Base-by-base conservation (phyloP, 2,329 filamentous ascomycete species). In the Ophiostoma himal-ulmi region DNA sequence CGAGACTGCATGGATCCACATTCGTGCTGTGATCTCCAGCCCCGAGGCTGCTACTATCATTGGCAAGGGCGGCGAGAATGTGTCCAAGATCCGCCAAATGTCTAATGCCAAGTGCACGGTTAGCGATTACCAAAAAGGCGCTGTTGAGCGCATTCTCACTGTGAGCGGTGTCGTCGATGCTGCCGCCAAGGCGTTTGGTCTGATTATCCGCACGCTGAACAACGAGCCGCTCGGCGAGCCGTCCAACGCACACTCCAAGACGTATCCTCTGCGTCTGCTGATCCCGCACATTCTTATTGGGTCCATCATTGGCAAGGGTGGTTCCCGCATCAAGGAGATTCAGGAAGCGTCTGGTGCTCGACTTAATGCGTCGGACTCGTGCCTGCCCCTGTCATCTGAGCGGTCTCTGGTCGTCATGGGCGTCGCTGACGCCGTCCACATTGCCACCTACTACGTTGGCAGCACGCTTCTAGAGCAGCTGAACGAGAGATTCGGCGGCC, bases 51-150 rank as follows among this genome's bases (percentile, higher is more conserved):
- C 95, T 54, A 99, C 95, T 67, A 93, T 97, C 75, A 99, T 99
- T 81, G 95, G 95, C 78, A 99, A 99, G 83, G 94, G 94, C 74
- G 95, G 95, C 78, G 95, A 99, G 84, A 99, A 99, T 78, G 95
- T 99, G 67, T 96, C 94, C 75, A 93, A 96, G 82, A 98, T 99
- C 78, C 89, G 95, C 75, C 93, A 92, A 79, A 86, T 97, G 82
- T 97, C 95, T 69, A 94, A 93, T 76, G 95, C 95, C 75, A 98
- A 98, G 83, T 99, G 95, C 84, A 99, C 95, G 67, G 95, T 99
- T 76, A 97, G 94, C 82, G 95, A 99, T 81, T 99, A 98, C 78
- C 92, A 96, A 76, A 93, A 96, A 78, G 95, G 95, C 75, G 95
- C 95, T 70, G 94, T 98, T 44, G 95, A 99, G 84, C 92, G 95